These are phyloP conservation scores for Rhypophila decipiens DNA, from an alignment of 495 filamentous ascomycete species.

Conservation along the genomic window DNA sequence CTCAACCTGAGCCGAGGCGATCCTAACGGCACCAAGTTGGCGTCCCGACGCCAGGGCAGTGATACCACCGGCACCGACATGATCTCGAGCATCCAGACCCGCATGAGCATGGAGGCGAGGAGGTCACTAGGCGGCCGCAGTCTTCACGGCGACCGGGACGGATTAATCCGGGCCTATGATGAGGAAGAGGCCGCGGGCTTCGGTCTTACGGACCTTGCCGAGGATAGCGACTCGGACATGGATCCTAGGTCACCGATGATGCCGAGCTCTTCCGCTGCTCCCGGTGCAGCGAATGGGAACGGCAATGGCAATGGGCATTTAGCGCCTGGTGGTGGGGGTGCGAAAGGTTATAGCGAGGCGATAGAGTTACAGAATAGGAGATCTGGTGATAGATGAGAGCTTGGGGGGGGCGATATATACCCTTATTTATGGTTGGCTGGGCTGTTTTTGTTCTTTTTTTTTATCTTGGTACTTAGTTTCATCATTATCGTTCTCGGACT, in stretches of 20 bases:
- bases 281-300: constrained; percentile 5
- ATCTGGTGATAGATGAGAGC: constrained; percentile 20
- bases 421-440: not conserved
- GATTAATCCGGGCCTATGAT: constrained; percentile 78
- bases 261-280: constrained; percentile 15
- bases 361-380: constrained; percentile 41
- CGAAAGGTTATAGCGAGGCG: constrained; percentile 25
- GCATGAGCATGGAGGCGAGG: constrained; percentile 85
- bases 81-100: constrained; percentile 79
- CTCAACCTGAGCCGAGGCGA: constrained; percentile 90
- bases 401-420: too few relatives aligned
- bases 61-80: constrained; percentile 87
- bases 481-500: not conserved
- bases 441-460: not conserved
- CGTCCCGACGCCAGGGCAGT: constrained; percentile 56
- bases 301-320: constrained; percentile 12
- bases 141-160: constrained; percentile 62
- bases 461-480: not conserved
- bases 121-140: constrained; percentile 45
- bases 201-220: constrained; percentile 54
- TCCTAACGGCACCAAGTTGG: constrained; percentile 66
- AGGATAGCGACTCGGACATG: constrained; percentile 55
- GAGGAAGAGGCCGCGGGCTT: constrained; percentile 64
- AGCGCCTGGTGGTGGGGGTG: constrained; percentile 12
- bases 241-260: constrained; percentile 30